Evolutionary conservation across 1,284 basidiomycete species (phyloP), one percentile per base, ranked within the genome.

Genomic region (Pulveroboletus sp.): DNA sequence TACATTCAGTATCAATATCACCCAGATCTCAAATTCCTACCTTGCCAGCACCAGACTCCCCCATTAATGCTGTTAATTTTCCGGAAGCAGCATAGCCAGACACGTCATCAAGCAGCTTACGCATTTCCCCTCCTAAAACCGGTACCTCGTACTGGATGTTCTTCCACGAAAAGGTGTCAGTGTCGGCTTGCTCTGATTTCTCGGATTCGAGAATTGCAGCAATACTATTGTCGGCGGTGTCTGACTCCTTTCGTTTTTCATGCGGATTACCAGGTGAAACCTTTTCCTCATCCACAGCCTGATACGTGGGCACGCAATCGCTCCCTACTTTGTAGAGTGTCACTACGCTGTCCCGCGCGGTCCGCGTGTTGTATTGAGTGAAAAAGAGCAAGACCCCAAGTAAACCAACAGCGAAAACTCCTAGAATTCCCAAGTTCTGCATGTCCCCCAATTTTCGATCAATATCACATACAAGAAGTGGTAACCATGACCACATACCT

Each of bases 51-150:
- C 93, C 93, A 17, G 87, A 89, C 52, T 88, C 88, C 22, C 92
- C 86, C 78, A 94, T 94, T 35, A 89, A 75, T 46, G 82, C 87
- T 0, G 84, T 89, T 58, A 95, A 74, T 63, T 86, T 91, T 10
- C 90, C 89, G 3, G 91, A 91, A 25, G 82, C 83, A 44, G 93
- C 91, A 71, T 84, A 96, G 0, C 94, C 94, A 53, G 86, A 89
- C 10, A 96, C 83, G 63, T 92, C 80, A 67, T 93, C 83, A 56
- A 95, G 76, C 12, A 95, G 78, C 56, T 78, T 77, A 15, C 87
- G 75, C 5, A 74, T 76, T 28, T 77, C 77, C 35, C 92, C 85
- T 45, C 79, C 49, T 1, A 53, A 76, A 29, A 47, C 43, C 31
- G 49, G 53, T 22, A 62, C 56, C n/a, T 58, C 51, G 66, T 91